Evolutionary conservation across 169 alveolate genomes (phyloP), one percentile per base, ranked within the genome.

Genomic region (Ichthyophthirius multifiliis): DNA sequence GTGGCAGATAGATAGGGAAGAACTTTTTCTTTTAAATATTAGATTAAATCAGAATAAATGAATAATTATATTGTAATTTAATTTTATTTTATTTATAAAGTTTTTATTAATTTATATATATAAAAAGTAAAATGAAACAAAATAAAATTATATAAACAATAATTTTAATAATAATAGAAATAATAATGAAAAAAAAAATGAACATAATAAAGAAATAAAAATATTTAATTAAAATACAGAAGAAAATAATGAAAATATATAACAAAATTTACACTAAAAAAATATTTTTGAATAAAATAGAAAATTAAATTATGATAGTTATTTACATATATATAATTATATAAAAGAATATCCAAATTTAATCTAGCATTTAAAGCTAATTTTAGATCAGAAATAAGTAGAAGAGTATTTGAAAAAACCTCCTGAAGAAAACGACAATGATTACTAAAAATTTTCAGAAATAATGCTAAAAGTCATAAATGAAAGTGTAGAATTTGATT

Each of bases 1-100:
- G 31, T 39, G 9, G 71, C 71, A 2, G 71, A 55, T 55, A 55
- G 71, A 55, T n/a, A 55, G 18, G 71, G 71, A 55, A 55, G 71
- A 55, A 55, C 71, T 3, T 55, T 55, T 55, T 55, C 71, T 18
- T 55, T 55, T 13, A 55, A 55, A 27, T 55, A 27, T 27, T 39
- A 55, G 43, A 55, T 55, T 3, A 55, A 55, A 55, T 55, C 71
- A 4, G 13, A 55, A 55, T 34, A 27, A 16, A 55, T 55, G 71
- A 39, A 34, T 15, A 39, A 55, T 3, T 55, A 55, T 55, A 55
- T 55, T 23, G 71, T 55, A 55, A 48, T 18, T 48, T 13, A 48
- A 3, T 1, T 13, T 15, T 15, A 55, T 34, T 55, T 48, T 55
- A 20, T 16, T 55, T 55, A 23, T 55, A 47, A 13, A 47, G 9